Percentiles rank a stretch among this genome's conserved stretches.
phyloP scores from a whole-genome alignment of 495 filamentous ascomycete genomes.

The Durotheca rogersii region DNA sequence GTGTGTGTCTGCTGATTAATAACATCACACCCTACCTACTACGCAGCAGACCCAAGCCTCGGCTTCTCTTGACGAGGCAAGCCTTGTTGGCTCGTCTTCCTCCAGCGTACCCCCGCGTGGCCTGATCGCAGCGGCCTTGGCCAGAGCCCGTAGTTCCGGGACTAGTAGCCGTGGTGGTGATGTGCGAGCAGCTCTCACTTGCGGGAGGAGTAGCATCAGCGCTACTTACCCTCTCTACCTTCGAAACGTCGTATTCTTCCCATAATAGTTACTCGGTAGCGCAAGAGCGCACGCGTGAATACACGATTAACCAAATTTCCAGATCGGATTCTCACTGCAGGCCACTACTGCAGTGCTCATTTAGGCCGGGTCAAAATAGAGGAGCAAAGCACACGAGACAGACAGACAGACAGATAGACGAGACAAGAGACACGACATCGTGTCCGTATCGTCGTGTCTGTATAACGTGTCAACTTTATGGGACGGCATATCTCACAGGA shows the following conservation, averaged over 20 bases:
- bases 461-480: constrained; percentile 19
- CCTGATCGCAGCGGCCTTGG: constrained; percentile 9
- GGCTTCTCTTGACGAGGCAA: constrained; percentile 12
- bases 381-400: constrained; percentile 24
- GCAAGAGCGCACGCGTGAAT: constrained; percentile 6
- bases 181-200: constrained; percentile 2
- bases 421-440: constrained; percentile 2
- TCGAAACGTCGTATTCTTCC: constrained; percentile 2
- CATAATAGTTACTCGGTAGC: background rate
- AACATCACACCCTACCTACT: background rate
- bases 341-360: constrained; percentile 8
- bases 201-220: constrained; percentile 5
- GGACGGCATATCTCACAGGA: background rate
- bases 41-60: background rate
- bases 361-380: constrained; percentile 7
- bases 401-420: constrained; percentile 7
- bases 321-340: constrained; percentile 25
- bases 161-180: constrained; percentile 3
- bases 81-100: constrained; percentile 1
- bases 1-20: background rate
- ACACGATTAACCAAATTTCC: constrained; percentile 21
- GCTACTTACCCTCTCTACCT: background rate
- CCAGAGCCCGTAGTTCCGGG: constrained; percentile 13
- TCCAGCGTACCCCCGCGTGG: constrained; percentile 5
- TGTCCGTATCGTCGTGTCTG: constrained; percentile 14